phyloP scores from a whole-genome alignment of 1,284 basidiomycete genomes.

The Mycena citricolor region DNA sequence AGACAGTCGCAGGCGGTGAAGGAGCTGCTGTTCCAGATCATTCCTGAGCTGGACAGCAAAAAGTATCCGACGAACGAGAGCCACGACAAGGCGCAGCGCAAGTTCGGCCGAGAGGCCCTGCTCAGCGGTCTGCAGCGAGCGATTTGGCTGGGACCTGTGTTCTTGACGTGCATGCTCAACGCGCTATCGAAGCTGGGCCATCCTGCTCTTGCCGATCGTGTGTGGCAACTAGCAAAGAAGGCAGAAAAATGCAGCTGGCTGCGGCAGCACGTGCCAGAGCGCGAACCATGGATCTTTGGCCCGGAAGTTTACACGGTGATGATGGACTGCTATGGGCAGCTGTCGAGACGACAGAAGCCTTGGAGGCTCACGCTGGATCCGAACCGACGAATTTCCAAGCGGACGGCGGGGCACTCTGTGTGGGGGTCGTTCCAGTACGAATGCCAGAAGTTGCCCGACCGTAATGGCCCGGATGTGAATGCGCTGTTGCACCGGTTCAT shows the following conservation, averaged over 20 bases:
- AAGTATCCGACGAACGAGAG: slow-evolving; percentile 40
- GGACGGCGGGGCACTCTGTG: slow-evolving; percentile 13
- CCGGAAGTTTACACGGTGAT: slow-evolving; percentile 70
- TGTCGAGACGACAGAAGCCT: slow-evolving; percentile 38
- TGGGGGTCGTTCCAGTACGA: slow-evolving; percentile 18
- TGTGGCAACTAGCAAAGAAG: slow-evolving; percentile 60
- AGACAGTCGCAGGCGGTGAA: slow-evolving; percentile 47
- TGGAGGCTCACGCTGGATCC: slow-evolving; percentile 12
- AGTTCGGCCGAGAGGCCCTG: slow-evolving; percentile 26
- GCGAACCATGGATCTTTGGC: slow-evolving; percentile 41
- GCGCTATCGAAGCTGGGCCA: slow-evolving; percentile 58
- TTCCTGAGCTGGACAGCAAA: slow-evolving; percentile 52
- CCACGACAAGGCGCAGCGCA: slow-evolving; percentile 24
- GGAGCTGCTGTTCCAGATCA: slow-evolving; percentile 45
- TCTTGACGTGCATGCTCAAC: slow-evolving; percentile 59
- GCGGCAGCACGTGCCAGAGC: slow-evolving; percentile 48
- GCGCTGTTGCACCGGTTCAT: slow-evolving; percentile 9
- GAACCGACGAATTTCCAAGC: slow-evolving; percentile 5
- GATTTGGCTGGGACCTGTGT: slow-evolving; percentile 52
- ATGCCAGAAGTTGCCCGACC: slow-evolving; percentile 17
- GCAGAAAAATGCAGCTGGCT: slow-evolving; percentile 57
- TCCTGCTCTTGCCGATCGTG: slow-evolving; percentile 56
- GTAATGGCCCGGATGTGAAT: slow-evolving; percentile 5
- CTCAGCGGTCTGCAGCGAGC: slow-evolving; percentile 41
- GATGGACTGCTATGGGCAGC: slow-evolving; percentile 59